Evolutionary conservation across 2,329 filamentous ascomycete species (phyloP).

Genomic region (Botrytis fragariae): DNA sequence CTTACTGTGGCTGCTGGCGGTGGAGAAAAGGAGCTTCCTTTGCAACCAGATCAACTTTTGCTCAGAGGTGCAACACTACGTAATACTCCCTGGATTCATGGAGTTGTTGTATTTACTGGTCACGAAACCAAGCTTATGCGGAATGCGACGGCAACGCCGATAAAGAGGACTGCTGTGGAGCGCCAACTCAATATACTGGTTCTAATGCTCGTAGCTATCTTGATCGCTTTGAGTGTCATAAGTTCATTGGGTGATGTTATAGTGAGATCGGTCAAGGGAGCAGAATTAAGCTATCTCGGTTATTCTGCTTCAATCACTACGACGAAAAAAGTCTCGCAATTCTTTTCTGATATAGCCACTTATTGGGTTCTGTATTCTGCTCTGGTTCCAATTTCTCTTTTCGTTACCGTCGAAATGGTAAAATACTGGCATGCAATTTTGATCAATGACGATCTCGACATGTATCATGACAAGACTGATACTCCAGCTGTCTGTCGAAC

Average conservation of each 20-base stretch:
- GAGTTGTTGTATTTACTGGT: conserved; percentile 92
- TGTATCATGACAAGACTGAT: conserved; percentile 94
- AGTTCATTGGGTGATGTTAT: conserved; percentile 90
- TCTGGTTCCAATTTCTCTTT: conserved; percentile 93
- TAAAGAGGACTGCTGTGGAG: conserved; percentile 96
- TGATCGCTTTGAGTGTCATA: conserved; percentile 80
- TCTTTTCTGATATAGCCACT: conserved; percentile 92
- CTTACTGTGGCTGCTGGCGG: conserved; percentile 87
- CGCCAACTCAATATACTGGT: conserved; percentile 92
- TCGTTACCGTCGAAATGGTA: conserved; percentile 95
- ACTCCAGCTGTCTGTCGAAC: conserved; percentile 95
- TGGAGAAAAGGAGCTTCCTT: conserved; percentile 85
- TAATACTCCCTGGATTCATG: conserved; percentile 97
- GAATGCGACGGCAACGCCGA: conserved; percentile 93
- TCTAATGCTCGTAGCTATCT: conserved; percentile 80
- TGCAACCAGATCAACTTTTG: conserved; percentile 89
- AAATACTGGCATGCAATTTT: conserved; percentile 98
- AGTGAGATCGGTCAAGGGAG: conserved; percentile 61
- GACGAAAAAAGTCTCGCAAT: conserved; percentile 64
- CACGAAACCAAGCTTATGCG: conserved; percentile 99
- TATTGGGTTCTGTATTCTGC: conserved; percentile 99
- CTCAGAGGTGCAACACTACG: conserved; percentile 89
- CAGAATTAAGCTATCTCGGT: conserved; percentile 69
- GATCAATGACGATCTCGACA: conserved; percentile 96
- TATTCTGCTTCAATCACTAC: conserved; percentile 59